Conservation (phyloP, 2,329 filamentous ascomycete species). For the Sclerotinia nivalis region DNA sequence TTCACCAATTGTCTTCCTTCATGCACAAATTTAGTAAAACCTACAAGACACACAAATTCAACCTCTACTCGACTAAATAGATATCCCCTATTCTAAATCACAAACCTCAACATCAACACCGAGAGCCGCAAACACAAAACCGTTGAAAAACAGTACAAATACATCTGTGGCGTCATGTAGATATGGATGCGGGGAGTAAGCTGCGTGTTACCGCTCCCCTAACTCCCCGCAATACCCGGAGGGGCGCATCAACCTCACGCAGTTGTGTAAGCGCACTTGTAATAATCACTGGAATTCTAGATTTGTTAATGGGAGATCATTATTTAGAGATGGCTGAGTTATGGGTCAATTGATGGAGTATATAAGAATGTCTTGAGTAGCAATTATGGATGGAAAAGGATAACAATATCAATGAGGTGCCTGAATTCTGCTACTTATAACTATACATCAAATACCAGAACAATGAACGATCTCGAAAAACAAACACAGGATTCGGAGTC, state of each 20-base stretch:
- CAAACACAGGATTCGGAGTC: not conserved
- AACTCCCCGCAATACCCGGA: constrained; percentile 17
- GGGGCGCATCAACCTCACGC: not conserved
- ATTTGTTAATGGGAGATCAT: not conserved
- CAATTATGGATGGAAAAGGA: not conserved
- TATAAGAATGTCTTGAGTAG: not conserved
- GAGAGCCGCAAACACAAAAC: too few relatives aligned
- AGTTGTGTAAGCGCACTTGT: not conserved
- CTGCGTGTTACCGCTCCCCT: not conserved
- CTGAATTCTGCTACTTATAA: too few relatives aligned
- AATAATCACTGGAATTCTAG: not conserved
- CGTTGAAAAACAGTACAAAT: too few relatives aligned
- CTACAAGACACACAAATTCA: too few relatives aligned
- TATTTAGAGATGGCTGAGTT: accelerated
- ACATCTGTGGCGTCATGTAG: too few relatives aligned
- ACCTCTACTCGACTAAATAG: too few relatives aligned
- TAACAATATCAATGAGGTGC: not conserved
- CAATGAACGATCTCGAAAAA: not conserved
- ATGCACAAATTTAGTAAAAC: too few relatives aligned
- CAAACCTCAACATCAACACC: too few relatives aligned
- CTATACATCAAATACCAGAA: not conserved
- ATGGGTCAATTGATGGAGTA: too few relatives aligned
- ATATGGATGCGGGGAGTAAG: not conserved
- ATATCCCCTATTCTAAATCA: too few relatives aligned
- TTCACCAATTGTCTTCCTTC: too few relatives aligned